These are phyloP conservation scores for Excoecaria agallocha DNA, from an alignment of 345 rosid species.

Conservation along the genomic window DNA sequence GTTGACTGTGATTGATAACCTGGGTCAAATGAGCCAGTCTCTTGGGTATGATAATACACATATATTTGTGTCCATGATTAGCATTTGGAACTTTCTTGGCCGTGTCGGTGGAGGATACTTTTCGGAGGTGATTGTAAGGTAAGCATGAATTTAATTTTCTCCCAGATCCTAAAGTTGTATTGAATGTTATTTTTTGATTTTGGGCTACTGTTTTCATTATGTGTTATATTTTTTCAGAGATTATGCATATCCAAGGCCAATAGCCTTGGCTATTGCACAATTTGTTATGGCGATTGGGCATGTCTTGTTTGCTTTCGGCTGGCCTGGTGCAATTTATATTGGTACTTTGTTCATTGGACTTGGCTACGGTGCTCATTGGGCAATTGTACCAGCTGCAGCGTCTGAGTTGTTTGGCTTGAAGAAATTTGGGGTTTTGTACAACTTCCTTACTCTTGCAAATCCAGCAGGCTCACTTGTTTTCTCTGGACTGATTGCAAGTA, in stretches of 20 bases:
- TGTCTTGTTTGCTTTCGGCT: conserved; percentile 79
- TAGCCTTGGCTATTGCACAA: conserved; percentile 84
- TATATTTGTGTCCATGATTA: conserved; percentile 90
- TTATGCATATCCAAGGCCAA: conserved; percentile 83
- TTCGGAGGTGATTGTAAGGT: conserved; percentile 92
- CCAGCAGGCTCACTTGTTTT: conserved; percentile 94
- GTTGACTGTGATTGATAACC: conserved; percentile 89
- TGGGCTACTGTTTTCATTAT: neutral
- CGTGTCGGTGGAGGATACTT: conserved; percentile 94
- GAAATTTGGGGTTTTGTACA: conserved; percentile 90
- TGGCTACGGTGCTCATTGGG: conserved; percentile 99
- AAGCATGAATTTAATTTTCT: conserved; percentile 16
- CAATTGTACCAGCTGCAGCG: conserved; percentile 94
- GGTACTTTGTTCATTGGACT: conserved; percentile 91
- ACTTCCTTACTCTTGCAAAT: conserved; percentile 91
- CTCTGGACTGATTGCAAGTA: conserved; percentile 89
- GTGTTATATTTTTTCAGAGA: conserved; percentile 44
- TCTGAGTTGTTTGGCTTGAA: conserved; percentile 96
- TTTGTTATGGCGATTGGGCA: conserved; percentile 86
- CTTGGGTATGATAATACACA: conserved; percentile 78
- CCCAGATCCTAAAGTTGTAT: neutral
- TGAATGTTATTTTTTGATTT: neutral
- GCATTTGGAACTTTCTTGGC: conserved; percentile 98
- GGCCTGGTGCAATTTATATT: conserved; percentile 89
- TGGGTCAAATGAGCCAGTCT: conserved; percentile 97